These are phyloP conservation scores for Tuber melanosporum DNA, from an alignment of 495 filamentous ascomycete genomes.

Conservation along the genomic window DNA sequence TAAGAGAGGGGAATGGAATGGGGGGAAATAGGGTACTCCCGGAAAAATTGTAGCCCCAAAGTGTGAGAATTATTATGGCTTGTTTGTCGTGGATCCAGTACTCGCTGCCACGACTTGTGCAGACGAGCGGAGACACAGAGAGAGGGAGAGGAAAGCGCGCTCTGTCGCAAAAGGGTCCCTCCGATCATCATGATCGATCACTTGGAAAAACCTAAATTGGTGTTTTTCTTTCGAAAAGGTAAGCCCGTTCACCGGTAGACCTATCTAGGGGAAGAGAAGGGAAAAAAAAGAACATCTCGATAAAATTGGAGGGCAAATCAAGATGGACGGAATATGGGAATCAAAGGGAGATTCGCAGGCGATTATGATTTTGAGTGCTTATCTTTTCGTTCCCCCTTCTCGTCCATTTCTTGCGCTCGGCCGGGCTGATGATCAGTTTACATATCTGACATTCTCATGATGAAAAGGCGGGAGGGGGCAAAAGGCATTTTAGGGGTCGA, in stretches of 20 bases:
- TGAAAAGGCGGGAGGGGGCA: not conserved
- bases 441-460: not conserved
- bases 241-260: not conserved
- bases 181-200: slow-evolving; percentile 6
- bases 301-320: slow-evolving; percentile 7
- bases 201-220: not conserved
- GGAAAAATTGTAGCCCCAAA: not conserved
- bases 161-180: not conserved
- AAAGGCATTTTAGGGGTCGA: not conserved
- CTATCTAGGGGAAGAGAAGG: not conserved
- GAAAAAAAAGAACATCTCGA: not conserved
- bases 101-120: slow-evolving; percentile 2
- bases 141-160: not conserved
- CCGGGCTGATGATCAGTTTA: not conserved
- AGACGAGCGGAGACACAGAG: not conserved
- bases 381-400: not conserved
- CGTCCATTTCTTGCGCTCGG: not conserved
- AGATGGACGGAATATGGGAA: not conserved
- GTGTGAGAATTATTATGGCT: not conserved
- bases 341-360: slow-evolving; percentile 2
- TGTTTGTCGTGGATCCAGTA: slow-evolving; percentile 6
- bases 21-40: not conserved
- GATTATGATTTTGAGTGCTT: not conserved
- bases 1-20: not conserved
- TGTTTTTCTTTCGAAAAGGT: not conserved